Evolutionary conservation across 805 yeast genomes (phyloP), one percentile per base, ranked within the genome.

Genomic region (Starmerella sirachaensis): DNA sequence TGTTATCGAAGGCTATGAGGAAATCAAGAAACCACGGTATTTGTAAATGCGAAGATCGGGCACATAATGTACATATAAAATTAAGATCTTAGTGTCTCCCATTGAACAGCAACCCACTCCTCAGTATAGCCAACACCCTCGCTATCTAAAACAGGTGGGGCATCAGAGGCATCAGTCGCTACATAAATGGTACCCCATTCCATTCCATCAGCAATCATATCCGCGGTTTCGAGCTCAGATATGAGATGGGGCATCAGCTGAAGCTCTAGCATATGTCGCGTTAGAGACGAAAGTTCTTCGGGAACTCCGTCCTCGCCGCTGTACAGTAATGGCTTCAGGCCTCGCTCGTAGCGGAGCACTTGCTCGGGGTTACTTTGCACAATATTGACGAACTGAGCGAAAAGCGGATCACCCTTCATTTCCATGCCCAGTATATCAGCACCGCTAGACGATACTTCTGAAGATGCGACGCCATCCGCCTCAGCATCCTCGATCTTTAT

Each of bases 161-260:
- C 59, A 53, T 82, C 93, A 46, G 73, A 76, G 6, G 60, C 58
- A 48, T 82, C 85, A 0, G 95, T 82, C 29, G 76, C 81, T 1
- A 88, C 80, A 18, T 83, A 62, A 21, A 91, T 80, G 0, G 97
- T 81, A 1, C 96, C 97, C 98, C 98, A 91, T 45, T 88, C 93
- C 93, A 88, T 88, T 10, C 97, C 96, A 24, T 73, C 73, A 29
- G 69, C 50, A 2, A 80, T 62, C 50, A 40, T 57, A 53, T 49
- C 61, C 34, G 56, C 62, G 12, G 57, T 52, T 54, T 88, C 96
- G 31, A 91, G 65, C 51, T 83, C 88, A 35, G 82, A 65, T 37
- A 91, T 88, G 37, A 85, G 73, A 55, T 83, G 83, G 2, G 98
- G 98, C 96, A 88, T 88, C 38, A 91, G 58, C 56, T 91, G 98